Percentiles rank a stretch among this genome's conserved stretches.
These are phyloP conservation scores for Populus nigra DNA, from an alignment of 345 rosid species.

Conservation along the genomic window DNA sequence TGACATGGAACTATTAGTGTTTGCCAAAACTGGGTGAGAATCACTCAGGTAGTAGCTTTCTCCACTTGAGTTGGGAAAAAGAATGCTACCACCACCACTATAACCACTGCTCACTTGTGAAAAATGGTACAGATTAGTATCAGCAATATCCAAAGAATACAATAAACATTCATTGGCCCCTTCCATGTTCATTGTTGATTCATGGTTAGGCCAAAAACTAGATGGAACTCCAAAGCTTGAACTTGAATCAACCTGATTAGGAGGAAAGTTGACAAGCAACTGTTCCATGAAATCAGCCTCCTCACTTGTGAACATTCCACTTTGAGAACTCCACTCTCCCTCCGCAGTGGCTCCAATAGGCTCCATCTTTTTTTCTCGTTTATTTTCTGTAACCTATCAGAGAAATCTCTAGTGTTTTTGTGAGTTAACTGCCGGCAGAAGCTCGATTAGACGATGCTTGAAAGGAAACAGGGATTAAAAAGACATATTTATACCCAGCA, in stretches of 20 bases:
- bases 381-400: background rate
- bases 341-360: conserved; percentile 38
- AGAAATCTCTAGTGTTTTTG: background rate
- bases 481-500: conserved; percentile 30
- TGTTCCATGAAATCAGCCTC: conserved; percentile 77
- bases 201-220: conserved; percentile 38
- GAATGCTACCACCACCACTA: conserved; percentile 28
- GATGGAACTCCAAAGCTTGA: conserved; percentile 26
- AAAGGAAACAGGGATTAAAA: conserved; percentile 12
- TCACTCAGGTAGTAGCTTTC: conserved; percentile 33
- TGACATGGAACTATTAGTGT: conserved; percentile 28
- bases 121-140: conserved; percentile 21
- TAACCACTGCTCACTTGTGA: conserved; percentile 36
- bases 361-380: conserved; percentile 33
- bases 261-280: conserved; percentile 42
- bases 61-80: conserved; percentile 29
- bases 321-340: conserved; percentile 57
- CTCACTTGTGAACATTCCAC: conserved; percentile 52
- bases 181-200: conserved; percentile 30
- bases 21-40: conserved; percentile 29
- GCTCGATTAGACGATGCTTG: conserved; percentile 16
- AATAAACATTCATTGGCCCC: conserved; percentile 16
- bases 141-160: conserved; percentile 10
- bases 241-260: conserved; percentile 15
- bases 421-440: background rate